phyloP scores from a whole-genome alignment of 805 yeast species.

The Blastobotrys chiropterorum region DNA sequence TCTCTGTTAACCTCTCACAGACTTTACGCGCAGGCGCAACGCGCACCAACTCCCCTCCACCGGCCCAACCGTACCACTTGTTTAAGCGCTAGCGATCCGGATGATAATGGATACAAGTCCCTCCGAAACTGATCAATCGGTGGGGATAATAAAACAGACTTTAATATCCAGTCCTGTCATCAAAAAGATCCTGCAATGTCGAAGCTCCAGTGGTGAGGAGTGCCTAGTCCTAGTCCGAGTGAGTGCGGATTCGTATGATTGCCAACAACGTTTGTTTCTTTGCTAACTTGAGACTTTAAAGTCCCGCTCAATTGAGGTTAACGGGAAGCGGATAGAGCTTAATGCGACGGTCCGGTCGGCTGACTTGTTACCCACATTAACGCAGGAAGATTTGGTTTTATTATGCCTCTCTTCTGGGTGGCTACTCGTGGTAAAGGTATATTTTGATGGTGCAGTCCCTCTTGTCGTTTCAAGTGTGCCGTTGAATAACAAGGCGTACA shows the following conservation, averaged over 20 bases:
- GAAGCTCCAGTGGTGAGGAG: constrained; percentile 4
- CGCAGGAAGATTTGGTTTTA: constrained; percentile 11
- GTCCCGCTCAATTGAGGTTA: constrained; percentile 6
- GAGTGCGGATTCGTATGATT: not conserved
- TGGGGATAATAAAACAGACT: constrained; percentile 6
- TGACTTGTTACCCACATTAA: not conserved
- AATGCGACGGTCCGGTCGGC: not conserved
- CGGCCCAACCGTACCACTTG: not conserved
- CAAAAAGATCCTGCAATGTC: constrained; percentile 8
- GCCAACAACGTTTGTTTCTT: too few relatives aligned
- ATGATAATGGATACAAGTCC: not conserved
- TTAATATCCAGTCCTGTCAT: constrained; percentile 9
- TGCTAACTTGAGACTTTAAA: not conserved
- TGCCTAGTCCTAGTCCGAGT: constrained; percentile 6
- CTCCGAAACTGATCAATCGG: not conserved
- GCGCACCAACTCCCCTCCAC: not conserved
- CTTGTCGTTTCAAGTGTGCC: constrained; percentile 7
- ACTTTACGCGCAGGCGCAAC: not conserved
- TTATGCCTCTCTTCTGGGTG: constrained; percentile 9
- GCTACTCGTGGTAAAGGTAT: constrained; percentile 10
- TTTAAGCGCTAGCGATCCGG: not conserved
- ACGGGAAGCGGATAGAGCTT: not conserved
- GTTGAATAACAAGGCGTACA: not conserved
- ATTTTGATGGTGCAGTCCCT: constrained; percentile 10
- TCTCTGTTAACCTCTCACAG: not conserved